phyloP scores from a whole-genome alignment of 2,329 filamentous ascomycete species.

The Mycocentrospora acerina region DNA sequence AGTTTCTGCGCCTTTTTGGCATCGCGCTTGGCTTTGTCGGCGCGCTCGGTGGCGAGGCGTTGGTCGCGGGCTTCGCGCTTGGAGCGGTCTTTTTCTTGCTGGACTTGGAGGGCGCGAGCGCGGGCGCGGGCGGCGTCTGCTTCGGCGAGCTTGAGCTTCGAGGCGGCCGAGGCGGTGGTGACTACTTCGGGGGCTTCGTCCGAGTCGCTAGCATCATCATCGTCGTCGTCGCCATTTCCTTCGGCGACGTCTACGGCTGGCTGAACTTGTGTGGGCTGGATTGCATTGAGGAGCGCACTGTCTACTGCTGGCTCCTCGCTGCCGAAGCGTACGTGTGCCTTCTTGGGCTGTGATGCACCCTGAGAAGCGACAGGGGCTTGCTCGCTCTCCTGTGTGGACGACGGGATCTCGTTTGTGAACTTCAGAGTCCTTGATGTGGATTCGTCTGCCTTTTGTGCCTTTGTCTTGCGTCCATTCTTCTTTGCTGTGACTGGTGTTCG shows the following conservation, averaged over 20 bases:
- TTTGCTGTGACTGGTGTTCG: constrained; percentile 17
- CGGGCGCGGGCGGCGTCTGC: constrained; percentile 33
- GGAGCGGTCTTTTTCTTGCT: constrained; percentile 30
- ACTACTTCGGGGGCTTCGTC: constrained; percentile 44
- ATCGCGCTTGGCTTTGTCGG: constrained; percentile 32
- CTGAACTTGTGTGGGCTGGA: too few species aligned
- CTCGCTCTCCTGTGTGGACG: constrained; percentile 31
- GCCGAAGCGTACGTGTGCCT: constrained; percentile 35
- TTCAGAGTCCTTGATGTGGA: constrained; percentile 1
- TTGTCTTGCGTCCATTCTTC: constrained; percentile 18
- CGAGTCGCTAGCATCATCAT: constrained; percentile 34
- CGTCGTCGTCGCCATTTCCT: constrained; percentile 12
- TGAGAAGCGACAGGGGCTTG: constrained; percentile 19
- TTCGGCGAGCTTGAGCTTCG: constrained; percentile 28
- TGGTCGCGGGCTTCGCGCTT: constrained; percentile 33
- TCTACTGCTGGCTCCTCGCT: constrained; percentile 34
- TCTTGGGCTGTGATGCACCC: constrained; percentile 18
- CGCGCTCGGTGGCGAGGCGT: constrained; percentile 36
- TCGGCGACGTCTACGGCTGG: too few species aligned
- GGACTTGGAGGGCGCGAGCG: constrained; percentile 30
- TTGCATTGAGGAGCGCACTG: too few species aligned
- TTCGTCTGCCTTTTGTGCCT: constrained; percentile 6
- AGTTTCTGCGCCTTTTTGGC: constrained; percentile 30
- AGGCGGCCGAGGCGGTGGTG: constrained; percentile 32
- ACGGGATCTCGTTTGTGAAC: constrained; percentile 25